Conservation (phyloP, 2,329 filamentous ascomycete genomes). For the Aspergillus viridinutans region DNA sequence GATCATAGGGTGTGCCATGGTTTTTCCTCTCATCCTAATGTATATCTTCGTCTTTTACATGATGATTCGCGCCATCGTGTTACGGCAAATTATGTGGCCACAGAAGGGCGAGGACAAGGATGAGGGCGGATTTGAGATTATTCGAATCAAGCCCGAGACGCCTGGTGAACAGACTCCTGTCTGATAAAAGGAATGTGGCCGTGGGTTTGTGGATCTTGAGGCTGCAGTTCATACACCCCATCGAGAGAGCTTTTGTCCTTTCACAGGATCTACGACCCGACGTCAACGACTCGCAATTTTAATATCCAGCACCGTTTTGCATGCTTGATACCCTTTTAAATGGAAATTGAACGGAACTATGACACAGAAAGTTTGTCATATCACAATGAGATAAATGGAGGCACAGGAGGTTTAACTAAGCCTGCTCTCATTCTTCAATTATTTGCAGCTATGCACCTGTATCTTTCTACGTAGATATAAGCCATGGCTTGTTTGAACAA, state of each 20-base stretch:
- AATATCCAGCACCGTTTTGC: neutral
- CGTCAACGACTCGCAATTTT: neutral
- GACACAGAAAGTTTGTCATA: neutral
- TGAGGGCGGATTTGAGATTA: constrained; percentile 55
- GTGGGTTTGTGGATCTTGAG: neutral
- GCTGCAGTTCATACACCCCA: neutral
- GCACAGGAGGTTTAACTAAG: neutral
- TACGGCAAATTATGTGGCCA: constrained; percentile 70
- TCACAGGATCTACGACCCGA: neutral
- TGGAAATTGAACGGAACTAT: neutral
- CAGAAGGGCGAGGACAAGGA: constrained; percentile 63
- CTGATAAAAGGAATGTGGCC: constrained; percentile 5
- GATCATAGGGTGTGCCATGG: constrained; percentile 65
- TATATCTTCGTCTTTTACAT: constrained; percentile 66
- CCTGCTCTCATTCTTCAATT: neutral
- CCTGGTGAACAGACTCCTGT: constrained; percentile 13
- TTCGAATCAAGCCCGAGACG: constrained; percentile 23
- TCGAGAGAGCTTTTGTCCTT: neutral
- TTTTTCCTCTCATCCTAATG: constrained; percentile 59
- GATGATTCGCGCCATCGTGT: constrained; percentile 66
- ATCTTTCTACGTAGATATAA: neutral
- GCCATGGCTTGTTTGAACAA: neutral
- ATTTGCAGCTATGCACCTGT: neutral
- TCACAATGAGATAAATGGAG: neutral
- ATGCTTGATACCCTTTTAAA: neutral